Percentiles rank a stretch among this genome's conserved stretches.
Evolutionary conservation across 805 yeast species (phyloP).

Genomic region (Candida anglica): DNA sequence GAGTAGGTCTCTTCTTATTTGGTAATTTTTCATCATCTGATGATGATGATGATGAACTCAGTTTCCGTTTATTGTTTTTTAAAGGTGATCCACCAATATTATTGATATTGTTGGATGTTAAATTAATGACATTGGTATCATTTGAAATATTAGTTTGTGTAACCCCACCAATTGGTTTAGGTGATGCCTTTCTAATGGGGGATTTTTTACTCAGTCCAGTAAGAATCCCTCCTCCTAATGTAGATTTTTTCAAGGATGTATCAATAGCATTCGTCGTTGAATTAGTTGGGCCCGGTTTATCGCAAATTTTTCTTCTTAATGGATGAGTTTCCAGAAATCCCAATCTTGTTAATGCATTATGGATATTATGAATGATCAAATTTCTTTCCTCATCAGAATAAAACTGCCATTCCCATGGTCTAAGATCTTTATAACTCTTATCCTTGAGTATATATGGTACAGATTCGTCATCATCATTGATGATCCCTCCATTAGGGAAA

Average conservation of each 20-base stretch:
- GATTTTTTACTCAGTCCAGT: background rate
- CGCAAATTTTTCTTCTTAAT: conserved; percentile 28
- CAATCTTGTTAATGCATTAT: conserved; percentile 36
- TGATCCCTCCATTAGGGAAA: conserved; percentile 15
- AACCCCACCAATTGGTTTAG: too few species aligned
- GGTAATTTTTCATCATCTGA: conserved; percentile 6
- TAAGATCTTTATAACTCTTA: conserved; percentile 36
- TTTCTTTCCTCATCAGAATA: conserved; percentile 28
- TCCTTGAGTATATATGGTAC: conserved; percentile 31
- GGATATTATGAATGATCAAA: conserved; percentile 27
- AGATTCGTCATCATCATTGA: too few species aligned
- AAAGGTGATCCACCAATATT: background rate
- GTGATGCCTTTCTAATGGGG: conserved; percentile 1
- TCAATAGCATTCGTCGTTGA: background rate
- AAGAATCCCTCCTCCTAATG: conserved; percentile 20
- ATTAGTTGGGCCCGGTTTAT: background rate
- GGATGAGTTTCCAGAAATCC: conserved; percentile 44
- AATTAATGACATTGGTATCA: too few species aligned
- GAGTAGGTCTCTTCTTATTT: conserved; percentile 4
- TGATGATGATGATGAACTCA: conserved; percentile 4
- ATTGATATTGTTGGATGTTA: background rate
- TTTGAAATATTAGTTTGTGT: too few species aligned
- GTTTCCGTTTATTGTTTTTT: background rate
- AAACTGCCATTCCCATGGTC: conserved; percentile 33
- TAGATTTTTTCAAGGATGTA: conserved; percentile 4